Evolutionary conservation across 495 filamentous ascomycete genomes (phyloP).

Genomic region (Neurospora sp.): DNA sequence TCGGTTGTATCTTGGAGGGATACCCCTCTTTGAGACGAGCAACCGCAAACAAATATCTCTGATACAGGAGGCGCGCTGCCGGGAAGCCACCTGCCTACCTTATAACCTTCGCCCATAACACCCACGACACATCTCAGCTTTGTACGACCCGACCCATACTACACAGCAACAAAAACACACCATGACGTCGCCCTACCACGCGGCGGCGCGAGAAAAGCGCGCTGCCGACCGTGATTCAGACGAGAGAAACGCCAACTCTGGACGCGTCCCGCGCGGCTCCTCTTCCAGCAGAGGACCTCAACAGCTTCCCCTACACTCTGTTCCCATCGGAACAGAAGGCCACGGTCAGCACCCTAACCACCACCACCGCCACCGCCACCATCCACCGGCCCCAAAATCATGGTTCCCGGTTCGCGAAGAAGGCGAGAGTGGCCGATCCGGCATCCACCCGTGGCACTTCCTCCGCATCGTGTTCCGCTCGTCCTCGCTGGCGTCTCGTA

Average conservation of each 20-base stretch:
- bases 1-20: not conserved
- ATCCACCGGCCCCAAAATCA: not conserved
- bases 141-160: not conserved
- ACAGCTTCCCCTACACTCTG: not conserved
- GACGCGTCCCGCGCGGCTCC: not conserved
- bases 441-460: slow-evolving; percentile 34
- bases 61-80: not conserved
- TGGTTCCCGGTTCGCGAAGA: slow-evolving; percentile 9
- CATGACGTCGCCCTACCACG: not conserved
- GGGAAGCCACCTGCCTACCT: not conserved
- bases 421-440: slow-evolving; percentile 36
- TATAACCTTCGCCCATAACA: not conserved
- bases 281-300: not conserved
- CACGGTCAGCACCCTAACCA: not conserved
- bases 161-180: not conserved
- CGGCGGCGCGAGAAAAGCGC: not conserved
- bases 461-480: slow-evolving; percentile 32
- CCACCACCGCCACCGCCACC: not conserved
- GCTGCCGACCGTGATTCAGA: not conserved
- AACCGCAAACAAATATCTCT: not conserved
- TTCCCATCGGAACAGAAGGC: not conserved
- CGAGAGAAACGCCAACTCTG: not conserved
- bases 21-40: not conserved
- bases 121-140: not conserved
- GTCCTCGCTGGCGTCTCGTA: slow-evolving; percentile 26